Evolutionary conservation across 495 filamentous ascomycete species (phyloP).

Genomic region (Aspergillus nanangensis): DNA sequence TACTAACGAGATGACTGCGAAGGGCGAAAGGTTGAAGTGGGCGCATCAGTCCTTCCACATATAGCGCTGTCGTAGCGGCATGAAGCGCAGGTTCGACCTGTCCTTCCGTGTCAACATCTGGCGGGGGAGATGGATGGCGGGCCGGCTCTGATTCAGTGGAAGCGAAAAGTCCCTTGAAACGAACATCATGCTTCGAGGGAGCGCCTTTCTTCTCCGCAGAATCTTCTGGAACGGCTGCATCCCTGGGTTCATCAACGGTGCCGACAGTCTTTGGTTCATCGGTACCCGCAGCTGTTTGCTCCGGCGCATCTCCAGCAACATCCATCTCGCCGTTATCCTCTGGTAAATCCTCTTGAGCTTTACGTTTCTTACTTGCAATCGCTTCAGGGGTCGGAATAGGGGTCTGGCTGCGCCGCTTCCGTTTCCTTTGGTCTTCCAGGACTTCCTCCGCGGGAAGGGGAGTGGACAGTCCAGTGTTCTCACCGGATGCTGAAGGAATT

Average conservation of each 20-base stretch:
- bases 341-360: constrained; percentile 27
- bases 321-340: constrained; percentile 18
- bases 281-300: too few species aligned
- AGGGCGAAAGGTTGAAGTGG: constrained; percentile 66
- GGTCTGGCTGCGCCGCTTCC: constrained; percentile 69
- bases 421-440: constrained; percentile 60
- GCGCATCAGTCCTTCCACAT: constrained; percentile 88
- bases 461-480: constrained; percentile 28
- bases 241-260: constrained; percentile 4
- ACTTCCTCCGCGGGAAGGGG: constrained; percentile 31
- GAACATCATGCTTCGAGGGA: constrained; percentile 32
- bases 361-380: constrained; percentile 42
- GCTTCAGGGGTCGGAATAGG: constrained; percentile 53
- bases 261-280: constrained; percentile 2
- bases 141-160: constrained; percentile 15
- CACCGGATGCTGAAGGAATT: constrained; percentile 17
- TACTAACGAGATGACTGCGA: constrained; percentile 58
- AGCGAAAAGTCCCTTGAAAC: constrained; percentile 55
- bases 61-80: constrained; percentile 78
- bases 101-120: constrained; percentile 32
- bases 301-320: constrained; percentile 9
- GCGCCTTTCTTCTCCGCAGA: constrained; percentile 10
- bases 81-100: constrained; percentile 67
- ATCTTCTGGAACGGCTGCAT: constrained; percentile 1
- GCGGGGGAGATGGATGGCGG: constrained; percentile 16